These are phyloP conservation scores for Ustilago hordei DNA, from an alignment of 1,284 basidiomycete genomes.

Conservation along the genomic window DNA sequence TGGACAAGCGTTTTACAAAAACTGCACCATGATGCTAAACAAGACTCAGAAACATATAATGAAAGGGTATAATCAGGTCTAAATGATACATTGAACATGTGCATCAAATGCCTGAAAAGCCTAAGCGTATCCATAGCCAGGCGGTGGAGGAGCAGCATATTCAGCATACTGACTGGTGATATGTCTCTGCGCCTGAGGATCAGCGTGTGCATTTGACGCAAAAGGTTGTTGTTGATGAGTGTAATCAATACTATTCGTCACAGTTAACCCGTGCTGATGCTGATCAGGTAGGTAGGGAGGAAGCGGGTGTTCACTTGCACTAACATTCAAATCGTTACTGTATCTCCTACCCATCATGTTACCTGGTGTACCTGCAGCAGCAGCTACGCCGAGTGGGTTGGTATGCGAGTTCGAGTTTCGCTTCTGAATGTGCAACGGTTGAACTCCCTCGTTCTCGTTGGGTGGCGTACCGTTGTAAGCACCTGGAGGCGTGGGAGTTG, in stretches of 20 bases:
- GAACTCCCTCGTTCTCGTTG: conserved; percentile 19
- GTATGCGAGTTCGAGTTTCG: conserved; percentile 29
- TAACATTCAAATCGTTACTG: conserved; percentile 23
- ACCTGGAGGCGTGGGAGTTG: conserved; percentile 27
- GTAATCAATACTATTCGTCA: conserved; percentile 2
- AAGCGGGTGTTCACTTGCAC: conserved; percentile 33
- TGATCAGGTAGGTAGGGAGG: conserved; percentile 45
- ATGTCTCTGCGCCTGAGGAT: conserved; percentile 15
- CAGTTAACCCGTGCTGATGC: neutral
- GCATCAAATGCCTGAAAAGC: neutral
- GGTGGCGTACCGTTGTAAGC: conserved; percentile 27
- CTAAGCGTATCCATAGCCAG: conserved; percentile 44
- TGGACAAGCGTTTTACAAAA: no score
- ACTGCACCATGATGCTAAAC: neutral
- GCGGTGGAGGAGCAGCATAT: conserved; percentile 47
- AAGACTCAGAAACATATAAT: neutral
- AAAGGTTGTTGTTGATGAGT: conserved; percentile 13
- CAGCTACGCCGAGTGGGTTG: conserved; percentile 25
- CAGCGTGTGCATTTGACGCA: neutral
- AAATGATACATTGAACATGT: neutral
- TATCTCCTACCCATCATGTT: conserved; percentile 35
- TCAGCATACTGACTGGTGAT: conserved; percentile 36
- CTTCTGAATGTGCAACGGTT: conserved; percentile 55
- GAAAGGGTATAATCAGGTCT: neutral
- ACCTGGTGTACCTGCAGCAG: conserved; percentile 30